These are phyloP conservation scores for Alternaria hordeiaustralica DNA, from an alignment of 2,329 filamentous ascomycete genomes.

Conservation along the genomic window DNA sequence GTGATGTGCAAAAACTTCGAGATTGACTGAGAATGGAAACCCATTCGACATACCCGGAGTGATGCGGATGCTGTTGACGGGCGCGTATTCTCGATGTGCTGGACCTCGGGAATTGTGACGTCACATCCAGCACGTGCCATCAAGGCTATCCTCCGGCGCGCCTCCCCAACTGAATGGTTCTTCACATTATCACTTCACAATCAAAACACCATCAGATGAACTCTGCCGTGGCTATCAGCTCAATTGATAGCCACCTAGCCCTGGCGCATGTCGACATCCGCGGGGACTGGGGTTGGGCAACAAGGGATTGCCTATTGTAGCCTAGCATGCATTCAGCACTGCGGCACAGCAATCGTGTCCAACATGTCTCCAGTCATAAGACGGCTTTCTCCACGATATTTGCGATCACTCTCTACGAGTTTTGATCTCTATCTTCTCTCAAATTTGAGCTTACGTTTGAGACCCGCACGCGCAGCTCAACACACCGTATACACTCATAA, in stretches of 20 bases:
- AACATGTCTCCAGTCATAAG: not conserved
- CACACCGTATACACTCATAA: not conserved
- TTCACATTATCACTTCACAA: not conserved
- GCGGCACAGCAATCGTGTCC: not conserved
- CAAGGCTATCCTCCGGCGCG: not conserved
- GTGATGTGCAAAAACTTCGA: not conserved
- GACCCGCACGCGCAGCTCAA: not conserved
- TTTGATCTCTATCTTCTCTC: not conserved
- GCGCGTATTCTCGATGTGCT: not conserved
- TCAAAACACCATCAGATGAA: not conserved
- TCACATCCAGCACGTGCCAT: not conserved
- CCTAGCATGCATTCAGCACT: not conserved
- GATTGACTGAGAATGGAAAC: not conserved
- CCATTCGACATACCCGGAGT: not conserved
- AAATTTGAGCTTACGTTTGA: not conserved
- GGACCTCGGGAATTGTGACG: not conserved
- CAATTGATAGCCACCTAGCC: not conserved
- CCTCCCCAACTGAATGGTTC: not conserved
- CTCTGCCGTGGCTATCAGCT: not conserved
- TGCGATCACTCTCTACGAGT: not conserved
- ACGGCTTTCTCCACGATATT: not conserved
- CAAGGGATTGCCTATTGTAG: not conserved
- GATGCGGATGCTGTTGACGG: not conserved
- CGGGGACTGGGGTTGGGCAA: not conserved
- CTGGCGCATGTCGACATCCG: not conserved